These are phyloP conservation scores for Cercospora sp. DNA, from an alignment of 2,329 filamentous ascomycete species.

Conservation along the genomic window DNA sequence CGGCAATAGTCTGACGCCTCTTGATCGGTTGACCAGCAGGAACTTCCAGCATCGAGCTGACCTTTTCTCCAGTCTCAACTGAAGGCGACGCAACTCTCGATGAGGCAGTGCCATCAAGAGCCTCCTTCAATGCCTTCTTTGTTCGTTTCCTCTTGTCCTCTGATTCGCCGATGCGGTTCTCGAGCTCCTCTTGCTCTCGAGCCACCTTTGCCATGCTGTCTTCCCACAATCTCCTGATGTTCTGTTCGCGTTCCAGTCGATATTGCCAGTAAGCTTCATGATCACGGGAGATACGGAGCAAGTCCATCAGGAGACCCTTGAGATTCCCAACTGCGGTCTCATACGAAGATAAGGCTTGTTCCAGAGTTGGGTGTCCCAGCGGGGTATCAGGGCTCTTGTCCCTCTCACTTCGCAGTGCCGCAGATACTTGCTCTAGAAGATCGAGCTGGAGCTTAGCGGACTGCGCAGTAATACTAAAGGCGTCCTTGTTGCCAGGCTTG, in stretches of 20 bases:
- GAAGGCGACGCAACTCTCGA: constrained; percentile 21
- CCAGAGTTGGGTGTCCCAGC: constrained; percentile 73
- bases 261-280: constrained; percentile 98
- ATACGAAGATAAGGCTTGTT: constrained; percentile 79
- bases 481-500: constrained; percentile 77
- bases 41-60: constrained; percentile 28
- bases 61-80: constrained; percentile 10
- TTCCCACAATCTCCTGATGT: constrained; percentile 95
- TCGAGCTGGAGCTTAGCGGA: constrained; percentile 92
- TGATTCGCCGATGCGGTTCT: constrained; percentile 82
- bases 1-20: constrained; percentile 66
- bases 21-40: constrained; percentile 39
- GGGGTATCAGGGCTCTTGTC: constrained; percentile 67
- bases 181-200: constrained; percentile 86
- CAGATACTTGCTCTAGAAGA: constrained; percentile 79
- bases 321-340: constrained; percentile 87
- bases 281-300: constrained; percentile 89
- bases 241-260: constrained; percentile 83
- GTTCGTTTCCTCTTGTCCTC: constrained; percentile 87
- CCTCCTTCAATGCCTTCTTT: constrained; percentile 85
- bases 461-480: constrained; percentile 94
- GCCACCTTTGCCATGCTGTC: constrained; percentile 99
- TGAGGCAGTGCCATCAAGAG: constrained; percentile 58
- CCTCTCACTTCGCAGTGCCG: constrained; percentile 74
- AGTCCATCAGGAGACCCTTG: constrained; percentile 77